Evolutionary conservation across 2,329 filamentous ascomycete species (phyloP), one percentile per base, ranked within the genome.

Genomic region (Colletotrichum tabaci): DNA sequence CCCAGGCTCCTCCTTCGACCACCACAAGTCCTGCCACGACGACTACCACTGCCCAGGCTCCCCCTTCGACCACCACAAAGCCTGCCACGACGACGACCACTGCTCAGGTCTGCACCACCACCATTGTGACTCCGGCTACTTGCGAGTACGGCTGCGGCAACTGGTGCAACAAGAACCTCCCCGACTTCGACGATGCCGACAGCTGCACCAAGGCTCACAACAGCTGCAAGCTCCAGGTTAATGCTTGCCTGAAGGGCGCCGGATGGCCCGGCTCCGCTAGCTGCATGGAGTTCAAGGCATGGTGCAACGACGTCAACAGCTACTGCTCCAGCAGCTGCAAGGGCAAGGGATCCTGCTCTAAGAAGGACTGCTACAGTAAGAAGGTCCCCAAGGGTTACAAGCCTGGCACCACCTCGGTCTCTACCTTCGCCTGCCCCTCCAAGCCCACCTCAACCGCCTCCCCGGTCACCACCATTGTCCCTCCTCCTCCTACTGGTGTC

Each of bases 131-230:
- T 30, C 84, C 86, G 12, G 79, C 85, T 58, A 81, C 79, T 40
- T 89, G 87, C 78, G 87, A 89, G 77, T 89, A 87, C 79, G 81
- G 84, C 74, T 86, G 85, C 74, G 88, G 88, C 58, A 84, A 82
- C 72, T 90, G 87, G 87, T 89, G 87, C 76, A 84, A 83, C 47
- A 82, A 81, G 56, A 82, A 86, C 16, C 77, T 89, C 15, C 87
- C 87, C 30, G 79, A 84, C 74, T 90, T 84, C 80, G 77, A 78
- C 50, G 81, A 87, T 76, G 73, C 80, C 67, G 72, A 76, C 52
- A 77, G 79, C 56, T 90, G 88, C 78, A 75, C 79, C 61, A 74
- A 74, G 12, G 83, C 85, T 26, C 82, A 81, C 74, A 82, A 84
- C 67, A 83, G 81, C 66, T 88, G 86, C 76, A 77, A 78, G 35